Base-by-base conservation (phyloP, 257 asterid genomes). In the Solanum bulbocastanum region DNA sequence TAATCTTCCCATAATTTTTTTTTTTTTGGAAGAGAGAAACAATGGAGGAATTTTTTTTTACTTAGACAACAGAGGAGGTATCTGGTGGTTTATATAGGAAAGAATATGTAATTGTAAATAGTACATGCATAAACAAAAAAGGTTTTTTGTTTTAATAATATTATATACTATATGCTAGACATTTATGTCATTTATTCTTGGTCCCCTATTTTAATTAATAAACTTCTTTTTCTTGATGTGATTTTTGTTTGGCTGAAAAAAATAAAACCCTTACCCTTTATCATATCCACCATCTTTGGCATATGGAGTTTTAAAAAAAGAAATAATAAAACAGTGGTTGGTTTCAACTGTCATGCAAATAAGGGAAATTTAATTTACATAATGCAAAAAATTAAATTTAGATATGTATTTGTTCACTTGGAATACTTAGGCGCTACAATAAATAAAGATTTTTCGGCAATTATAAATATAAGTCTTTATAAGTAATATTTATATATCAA, bases 31-130 rank as follows among this genome's bases (percentile, higher is more conserved):
- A 74, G 87, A 2, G 49, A 8, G 87, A 88, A n/a, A 76, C 86
- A n/a, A 60, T 27, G 78, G 44, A 62, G 27, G 87, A 42, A 27
- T 8, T 72, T 5, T 30, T 44, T 65, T 68, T 23, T 83, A 30
- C 86, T 82, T 91, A 23, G 89, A 89, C 88, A 89, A 88, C 87
- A 91, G 90, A 92, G 93, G 89, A 88, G 90, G 88, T 86, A 62
- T 88, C 72, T 91, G 90, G 89, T 83, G 87, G 91, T 91, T 91
- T 95, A 92, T 93, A 94, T 95, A 94, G 96, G 90, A 84, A 87
- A 36, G 86, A 68, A 83, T 56, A 82, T 84, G 85, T 85, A 69
- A 69, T 30, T 20, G 46, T 66, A 27, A 49, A 74, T 20, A 22
- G 65, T 76, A 88, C 83, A 87, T 87, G 68, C 88, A 89, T 58